These are phyloP conservation scores for Viridothelium virens DNA, from an alignment of 495 filamentous ascomycete genomes.

Conservation along the genomic window DNA sequence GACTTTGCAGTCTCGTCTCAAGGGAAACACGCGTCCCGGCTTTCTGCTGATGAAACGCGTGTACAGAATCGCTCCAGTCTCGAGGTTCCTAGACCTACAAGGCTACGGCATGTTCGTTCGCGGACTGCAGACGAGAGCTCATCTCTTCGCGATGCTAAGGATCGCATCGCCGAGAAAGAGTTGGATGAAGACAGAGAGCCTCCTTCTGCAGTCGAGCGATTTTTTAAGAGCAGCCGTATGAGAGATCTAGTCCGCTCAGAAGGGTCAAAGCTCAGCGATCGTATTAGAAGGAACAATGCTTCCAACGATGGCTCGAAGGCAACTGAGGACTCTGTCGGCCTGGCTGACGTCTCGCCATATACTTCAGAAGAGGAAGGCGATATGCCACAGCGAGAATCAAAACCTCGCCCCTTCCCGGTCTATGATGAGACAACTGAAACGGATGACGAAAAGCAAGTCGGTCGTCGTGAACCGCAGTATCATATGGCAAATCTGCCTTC, in stretches of 20 bases:
- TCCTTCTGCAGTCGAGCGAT: conserved; percentile 29
- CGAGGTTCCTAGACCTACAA: conserved; percentile 13
- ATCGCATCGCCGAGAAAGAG: conserved; percentile 14
- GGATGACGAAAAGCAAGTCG: neutral
- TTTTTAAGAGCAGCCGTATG: conserved; percentile 34
- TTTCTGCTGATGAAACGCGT: conserved; percentile 3
- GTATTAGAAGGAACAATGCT: conserved; percentile 28
- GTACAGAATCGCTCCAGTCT: conserved; percentile 14
- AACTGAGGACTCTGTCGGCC: neutral
- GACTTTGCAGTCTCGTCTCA: conserved; percentile 25
- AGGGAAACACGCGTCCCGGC: conserved; percentile 16
- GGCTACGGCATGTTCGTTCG: conserved; percentile 9
- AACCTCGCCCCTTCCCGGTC: neutral
- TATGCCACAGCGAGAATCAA: neutral
- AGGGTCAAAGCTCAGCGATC: conserved; percentile 28
- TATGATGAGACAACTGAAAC: neutral
- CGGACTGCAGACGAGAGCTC: conserved; percentile 14
- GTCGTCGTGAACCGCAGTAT: conserved; percentile 27
- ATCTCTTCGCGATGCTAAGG: neutral
- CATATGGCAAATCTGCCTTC: conserved; percentile 42
- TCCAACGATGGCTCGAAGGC: neutral
- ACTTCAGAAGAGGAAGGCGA: neutral
- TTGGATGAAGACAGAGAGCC: conserved; percentile 17
- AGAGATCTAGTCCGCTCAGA: conserved; percentile 30
- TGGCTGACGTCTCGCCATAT: neutral